These are phyloP conservation scores for Xylaria polymorpha DNA, from an alignment of 2,329 filamentous ascomycete species.

Conservation along the genomic window DNA sequence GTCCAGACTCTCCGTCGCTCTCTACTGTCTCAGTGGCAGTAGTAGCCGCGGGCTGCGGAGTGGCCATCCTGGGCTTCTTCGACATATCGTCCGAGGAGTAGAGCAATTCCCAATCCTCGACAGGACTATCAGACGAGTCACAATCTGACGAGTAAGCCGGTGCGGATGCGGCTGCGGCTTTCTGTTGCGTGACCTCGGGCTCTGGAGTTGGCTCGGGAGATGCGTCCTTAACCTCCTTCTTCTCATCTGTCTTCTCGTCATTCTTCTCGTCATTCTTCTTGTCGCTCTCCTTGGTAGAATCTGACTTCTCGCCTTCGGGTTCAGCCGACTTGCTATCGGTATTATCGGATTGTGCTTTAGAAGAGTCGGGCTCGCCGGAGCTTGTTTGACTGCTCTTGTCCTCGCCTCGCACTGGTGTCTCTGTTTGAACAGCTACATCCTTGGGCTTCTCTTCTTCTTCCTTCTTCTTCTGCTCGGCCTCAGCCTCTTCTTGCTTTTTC, in stretches of 20 bases:
- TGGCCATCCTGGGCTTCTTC: slow-evolving; percentile 59
- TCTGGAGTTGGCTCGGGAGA: slow-evolving; percentile 15
- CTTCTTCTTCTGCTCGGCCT: slow-evolving; percentile 42
- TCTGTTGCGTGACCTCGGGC: slow-evolving; percentile 15
- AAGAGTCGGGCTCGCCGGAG: slow-evolving; percentile 36
- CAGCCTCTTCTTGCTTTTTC: slow-evolving; percentile 43
- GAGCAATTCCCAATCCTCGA: slow-evolving; percentile 69
- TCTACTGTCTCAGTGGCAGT: slow-evolving; percentile 48
- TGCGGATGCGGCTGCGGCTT: slow-evolving; percentile 11
- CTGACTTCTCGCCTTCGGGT: slow-evolving; percentile 30
- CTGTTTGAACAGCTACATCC: slow-evolving; percentile 49
- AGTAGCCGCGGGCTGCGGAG: slow-evolving; percentile 40
- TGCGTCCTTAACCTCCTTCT: slow-evolving; percentile 22
- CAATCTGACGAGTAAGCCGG: slow-evolving; percentile 58
- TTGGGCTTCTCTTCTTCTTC: slow-evolving; percentile 48
- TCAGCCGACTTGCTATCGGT: slow-evolving; percentile 20
- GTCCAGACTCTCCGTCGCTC: slow-evolving; percentile 55
- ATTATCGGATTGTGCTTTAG: slow-evolving; percentile 30
- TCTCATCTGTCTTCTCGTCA: not conserved
- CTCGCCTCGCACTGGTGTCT: slow-evolving; percentile 43
- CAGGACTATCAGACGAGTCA: slow-evolving; percentile 69
- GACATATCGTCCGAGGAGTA: slow-evolving; percentile 70
- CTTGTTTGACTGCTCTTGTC: slow-evolving; percentile 47
- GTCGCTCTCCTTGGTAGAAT: slow-evolving; percentile 19
- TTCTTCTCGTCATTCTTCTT: slow-evolving; percentile 28